Conservation (phyloP, 805 yeast genomes). For the Candida insectalens region DNA sequence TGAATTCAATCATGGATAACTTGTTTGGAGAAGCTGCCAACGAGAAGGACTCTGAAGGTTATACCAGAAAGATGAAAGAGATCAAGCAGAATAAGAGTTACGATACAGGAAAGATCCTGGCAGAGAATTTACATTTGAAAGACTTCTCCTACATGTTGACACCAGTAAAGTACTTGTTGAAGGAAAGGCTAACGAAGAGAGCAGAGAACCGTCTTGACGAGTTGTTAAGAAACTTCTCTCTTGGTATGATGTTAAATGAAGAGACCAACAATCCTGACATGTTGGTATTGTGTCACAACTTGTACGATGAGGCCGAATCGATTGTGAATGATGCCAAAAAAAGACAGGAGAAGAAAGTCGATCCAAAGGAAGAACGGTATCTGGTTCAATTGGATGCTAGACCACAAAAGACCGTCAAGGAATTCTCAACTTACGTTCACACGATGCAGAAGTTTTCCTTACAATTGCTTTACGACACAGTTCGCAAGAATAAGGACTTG, state of each 20-base stretch:
- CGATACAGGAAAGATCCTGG: slow-evolving; percentile 75
- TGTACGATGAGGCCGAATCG: slow-evolving; percentile 45
- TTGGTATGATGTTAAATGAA: slow-evolving; percentile 69
- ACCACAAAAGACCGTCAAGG: slow-evolving; percentile 41
- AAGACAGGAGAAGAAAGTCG: slow-evolving; percentile 10
- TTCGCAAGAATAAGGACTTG: slow-evolving; percentile 52
- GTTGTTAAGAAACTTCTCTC: slow-evolving; percentile 60
- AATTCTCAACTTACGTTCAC: slow-evolving; percentile 44
- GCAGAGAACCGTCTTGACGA: slow-evolving; percentile 72
- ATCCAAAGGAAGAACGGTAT: slow-evolving; percentile 43
- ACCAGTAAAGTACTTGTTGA: slow-evolving; percentile 59
- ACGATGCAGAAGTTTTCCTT: slow-evolving; percentile 68
- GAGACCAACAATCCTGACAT: slow-evolving; percentile 49
- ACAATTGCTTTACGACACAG: slow-evolving; percentile 64
- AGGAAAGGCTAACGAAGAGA: slow-evolving; percentile 56
- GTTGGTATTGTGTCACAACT: slow-evolving; percentile 63
- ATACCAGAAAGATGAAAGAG: slow-evolving; percentile 77
- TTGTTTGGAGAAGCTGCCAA: slow-evolving; percentile 85
- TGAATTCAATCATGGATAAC: slow-evolving; percentile 81
- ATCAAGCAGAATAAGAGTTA: slow-evolving; percentile 81
- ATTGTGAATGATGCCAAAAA: slow-evolving; percentile 11
- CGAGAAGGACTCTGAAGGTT: slow-evolving; percentile 93
- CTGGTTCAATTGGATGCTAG: slow-evolving; percentile 63
- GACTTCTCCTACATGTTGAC: slow-evolving; percentile 47
- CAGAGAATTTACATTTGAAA: slow-evolving; percentile 51